Evolutionary conservation across 2,329 filamentous ascomycete species (phyloP), one percentile per base, ranked within the genome.

Genomic region (Beauveria sp.): DNA sequence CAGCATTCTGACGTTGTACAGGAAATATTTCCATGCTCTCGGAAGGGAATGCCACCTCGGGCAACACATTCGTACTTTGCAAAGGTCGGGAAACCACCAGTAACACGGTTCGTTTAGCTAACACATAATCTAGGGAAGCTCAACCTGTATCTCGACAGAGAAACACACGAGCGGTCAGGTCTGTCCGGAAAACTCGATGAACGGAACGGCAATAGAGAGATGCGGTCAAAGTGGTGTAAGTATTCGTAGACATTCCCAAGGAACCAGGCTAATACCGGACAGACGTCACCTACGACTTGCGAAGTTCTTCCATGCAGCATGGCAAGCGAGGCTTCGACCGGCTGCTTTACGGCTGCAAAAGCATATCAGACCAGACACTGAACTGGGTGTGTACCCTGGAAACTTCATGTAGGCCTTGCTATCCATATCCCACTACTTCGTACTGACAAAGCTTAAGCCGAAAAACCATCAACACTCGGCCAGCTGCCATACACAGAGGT

Each of bases 1-100:
- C 38, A 2, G 12, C 28, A 26, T 50, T 20, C 51, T 64, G 26
- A 59, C n/a, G 8, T 43, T 18, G 20, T 18, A 2, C 63, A 92
- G 91, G 91, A 5, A 87, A 91, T 70, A 78, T 96, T 54, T 74
- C 90, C 67, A 90, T 98, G 88, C 81, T 96, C 2, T 96, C 93
- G 0, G 84, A 93, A 72, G 92, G 91, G 14, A 82, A 83, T 38
- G 77, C 82, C 8, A 87, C 85, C 2, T 80, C 87, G 2, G 88
- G 93, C 68, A 90, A 89, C 67, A 79, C 88, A 3, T 93, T 91
- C 71, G 83, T 83, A 0, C 75, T 98, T 1, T 80, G 77, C 62
- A 83, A 91, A 66, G 92, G 91, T 84, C 77, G 57, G 72, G 34
- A 45, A 31, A 24, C 1, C 9, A 10, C 22, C 20, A 9, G 16